Percentiles rank a stretch among this genome's conserved stretches.
Evolutionary conservation across 179 eudicot species (phyloP).

Genomic region (Spergularia azorica): DNA sequence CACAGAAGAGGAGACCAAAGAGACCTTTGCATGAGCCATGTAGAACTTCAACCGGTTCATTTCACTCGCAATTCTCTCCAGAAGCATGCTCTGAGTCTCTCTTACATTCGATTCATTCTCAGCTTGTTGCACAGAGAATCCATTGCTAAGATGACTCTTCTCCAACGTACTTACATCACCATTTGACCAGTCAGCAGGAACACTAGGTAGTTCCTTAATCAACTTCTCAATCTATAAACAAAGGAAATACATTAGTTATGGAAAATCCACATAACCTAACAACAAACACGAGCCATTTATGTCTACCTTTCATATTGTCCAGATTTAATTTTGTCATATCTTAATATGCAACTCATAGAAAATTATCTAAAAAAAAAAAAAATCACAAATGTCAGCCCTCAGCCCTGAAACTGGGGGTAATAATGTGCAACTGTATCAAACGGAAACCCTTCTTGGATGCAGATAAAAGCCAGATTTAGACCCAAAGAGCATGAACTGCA

Average conservation of each 20-base stretch:
- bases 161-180: conserved; percentile 47
- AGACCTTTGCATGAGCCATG: conserved; percentile 94
- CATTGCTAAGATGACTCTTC: conserved; percentile 61
- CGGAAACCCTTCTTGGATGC: background rate
- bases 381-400: too few relatives aligned
- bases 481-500: background rate
- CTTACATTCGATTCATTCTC: conserved; percentile 82
- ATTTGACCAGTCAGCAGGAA: conserved; percentile 82
- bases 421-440: too few relatives aligned
- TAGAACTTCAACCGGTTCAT: conserved; percentile 97
- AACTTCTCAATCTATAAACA: conserved; percentile 82
- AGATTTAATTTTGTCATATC: background rate
- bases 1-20: conserved; percentile 38
- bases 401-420: too few relatives aligned
- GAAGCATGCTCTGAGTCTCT: conserved; percentile 99
- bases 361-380: too few relatives aligned
- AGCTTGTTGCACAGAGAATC: conserved; percentile 56
- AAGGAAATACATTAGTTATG: background rate
- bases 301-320: background rate
- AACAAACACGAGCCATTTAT: background rate
- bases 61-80: conserved; percentile 99
- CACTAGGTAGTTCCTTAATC: conserved; percentile 92
- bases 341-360: background rate
- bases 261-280: background rate
- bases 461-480: background rate